Conservation (phyloP, 257 asterid species). For the Leptodermis oblonga region DNA sequence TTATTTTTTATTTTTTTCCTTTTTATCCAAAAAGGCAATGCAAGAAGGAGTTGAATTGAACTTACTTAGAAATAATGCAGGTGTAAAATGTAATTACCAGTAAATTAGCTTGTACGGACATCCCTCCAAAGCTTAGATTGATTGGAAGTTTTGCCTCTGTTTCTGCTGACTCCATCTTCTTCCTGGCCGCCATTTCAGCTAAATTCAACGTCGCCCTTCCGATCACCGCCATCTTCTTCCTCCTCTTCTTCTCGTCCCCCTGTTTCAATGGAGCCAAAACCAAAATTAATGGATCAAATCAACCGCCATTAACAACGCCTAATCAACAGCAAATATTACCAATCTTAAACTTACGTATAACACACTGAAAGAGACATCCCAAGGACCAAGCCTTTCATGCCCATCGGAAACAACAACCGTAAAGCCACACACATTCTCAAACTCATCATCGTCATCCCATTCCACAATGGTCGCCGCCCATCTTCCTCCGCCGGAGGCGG, state of each 20-base stretch:
- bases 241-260: slow-evolving; percentile 32
- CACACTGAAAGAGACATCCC: slow-evolving; percentile 43
- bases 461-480: slow-evolving; percentile 11
- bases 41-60: too few species aligned
- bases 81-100: slow-evolving; percentile 35
- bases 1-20: too few species aligned
- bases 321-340: not conserved
- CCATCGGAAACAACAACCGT: slow-evolving; percentile 19
- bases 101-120: slow-evolving; percentile 38
- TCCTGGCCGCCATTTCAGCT: slow-evolving; percentile 45
- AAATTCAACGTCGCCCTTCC: slow-evolving; percentile 52
- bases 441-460: slow-evolving; percentile 52
- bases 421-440: slow-evolving; percentile 52
- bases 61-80: too few species aligned
- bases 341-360: slow-evolving; percentile 28
- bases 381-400: slow-evolving; percentile 31
- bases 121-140: slow-evolving; percentile 37
- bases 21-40: too few species aligned
- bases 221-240: slow-evolving; percentile 31
- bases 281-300: not conserved
- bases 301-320: not conserved
- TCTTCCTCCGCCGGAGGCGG: not conserved
- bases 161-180: slow-evolving; percentile 21
- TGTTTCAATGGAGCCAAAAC: slow-evolving; percentile 7
- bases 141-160: slow-evolving; percentile 44